Base-by-base conservation (phyloP, 805 yeast genomes). In the Candida quercuum region DNA sequence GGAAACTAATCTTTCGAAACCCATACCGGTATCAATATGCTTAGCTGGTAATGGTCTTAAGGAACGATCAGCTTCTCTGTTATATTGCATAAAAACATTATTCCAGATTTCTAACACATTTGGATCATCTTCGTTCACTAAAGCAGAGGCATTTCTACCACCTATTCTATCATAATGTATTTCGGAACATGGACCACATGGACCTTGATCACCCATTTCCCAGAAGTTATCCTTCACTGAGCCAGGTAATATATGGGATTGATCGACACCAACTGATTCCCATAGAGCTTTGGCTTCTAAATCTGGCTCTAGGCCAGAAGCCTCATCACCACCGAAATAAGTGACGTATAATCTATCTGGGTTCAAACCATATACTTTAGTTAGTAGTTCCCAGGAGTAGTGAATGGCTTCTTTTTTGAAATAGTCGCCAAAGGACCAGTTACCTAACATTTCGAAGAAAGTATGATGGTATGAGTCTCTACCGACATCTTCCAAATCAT, bases 171-270 rank as follows among this genome's bases (percentile, higher is more conserved):
- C 99, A 63, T 87, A 93, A 64, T 93, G 99, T 51, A 93, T 76
- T 66, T 93, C 99, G 18, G 95, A 84, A 68, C 99, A 94, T 36
- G 99, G 99, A 46, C 99, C 99, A 71, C 99, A 93, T 34, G 99
- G 99, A 49, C 99, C 99, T 70, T 91, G 98, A 59, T 94, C 99
- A 54, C 99, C 99, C 99, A 93, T 93, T 71, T 93, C 99, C 99
- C 99, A 93, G 66, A 93, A 93, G 67, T 93, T 93, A 62, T 93
- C 99, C 57, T 79, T 70, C 37, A 81, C 85, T 49, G 80, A 69
- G 40, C 99, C 99, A 16, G 96, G 95, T 49, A 93, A 69, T 51
- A 93, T 91, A 60, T 88, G 98, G 59, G 81, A 89, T 50, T 86
- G 96, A 24, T 81, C 73, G 39, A 91, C 94, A 52, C 99, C 99